Base-by-base conservation (phyloP, 192 early-diverging fungal genomes). In the Coemansia sp. region DNA sequence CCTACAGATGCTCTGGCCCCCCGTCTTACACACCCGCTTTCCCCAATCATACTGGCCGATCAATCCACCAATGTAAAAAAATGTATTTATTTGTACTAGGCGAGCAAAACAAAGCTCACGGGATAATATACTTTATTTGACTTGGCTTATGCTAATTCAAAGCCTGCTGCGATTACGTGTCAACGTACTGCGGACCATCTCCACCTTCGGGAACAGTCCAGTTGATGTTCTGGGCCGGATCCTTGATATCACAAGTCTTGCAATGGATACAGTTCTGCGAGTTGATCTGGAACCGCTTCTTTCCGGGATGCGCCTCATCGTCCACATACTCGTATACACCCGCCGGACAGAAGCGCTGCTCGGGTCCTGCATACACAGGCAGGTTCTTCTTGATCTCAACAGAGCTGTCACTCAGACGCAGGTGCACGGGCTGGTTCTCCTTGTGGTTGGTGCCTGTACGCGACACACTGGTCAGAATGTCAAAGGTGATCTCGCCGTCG, bases 181-280 rank as follows among this genome's bases (percentile, higher is more conserved):
- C 72, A 28, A 74, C 70, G 60, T 90, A 90, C 49, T 86, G 85
- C 25, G 92, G 92, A 42, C 92, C 90, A 44, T 84, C 87, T 30
- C 89, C 89, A 37, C 90, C 90, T 54, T 92, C 87, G 11, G 96
- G 94, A 15, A 93, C 91, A 14, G 89, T 89, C 96, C 96, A 99
- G 71, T 97, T 87, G 75, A 99, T 97, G 71, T 99, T 97, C 76
- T 99, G 96, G 27, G 89, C 86, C 18, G 94, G 94, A 67, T 99
- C 96, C 73, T 99, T 99, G 65, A 99, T 99, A 67, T 99, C 94
- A 58, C 96, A 99, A 0, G 96, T 99, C 81, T 99, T 99, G 87
- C 96, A 99, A 72, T 99, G 96, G 39, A 99, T 92, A 64, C 96
- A 99, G 73, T 99, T 97, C 62, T 90, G 87, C 34, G 85, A 87